Percentiles rank a stretch among this genome's conserved stretches.
These are phyloP conservation scores for Ilex paraguariensis DNA, from an alignment of 305 asterid species.

Conservation along the genomic window DNA sequence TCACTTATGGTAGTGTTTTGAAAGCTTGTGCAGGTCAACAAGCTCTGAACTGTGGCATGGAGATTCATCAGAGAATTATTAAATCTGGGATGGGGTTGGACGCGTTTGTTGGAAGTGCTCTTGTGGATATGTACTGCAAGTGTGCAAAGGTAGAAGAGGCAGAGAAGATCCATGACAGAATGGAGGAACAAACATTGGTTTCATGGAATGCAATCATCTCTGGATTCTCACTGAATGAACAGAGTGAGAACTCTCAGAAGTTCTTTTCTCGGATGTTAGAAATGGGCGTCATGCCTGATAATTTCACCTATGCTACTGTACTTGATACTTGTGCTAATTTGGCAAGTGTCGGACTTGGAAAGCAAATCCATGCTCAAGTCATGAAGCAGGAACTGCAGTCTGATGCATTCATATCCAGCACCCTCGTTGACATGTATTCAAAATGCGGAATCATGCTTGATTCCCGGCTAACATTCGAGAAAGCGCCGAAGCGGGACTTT, in stretches of 20 bases:
- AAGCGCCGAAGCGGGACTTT: slow-evolving; percentile 51
- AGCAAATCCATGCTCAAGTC: slow-evolving; percentile 82
- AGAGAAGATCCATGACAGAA: slow-evolving; percentile 57
- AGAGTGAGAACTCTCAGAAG: slow-evolving; percentile 69
- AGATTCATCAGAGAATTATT: slow-evolving; percentile 62
- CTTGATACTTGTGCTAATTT: slow-evolving; percentile 80
- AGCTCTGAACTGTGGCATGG: slow-evolving; percentile 51
- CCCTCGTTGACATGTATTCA: slow-evolving; percentile 93
- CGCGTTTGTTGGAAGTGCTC: slow-evolving; percentile 72
- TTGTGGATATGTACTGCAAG: slow-evolving; percentile 89
- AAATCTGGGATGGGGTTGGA: slow-evolving; percentile 72
- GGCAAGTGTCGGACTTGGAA: slow-evolving; percentile 74
- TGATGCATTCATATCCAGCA: slow-evolving; percentile 67
- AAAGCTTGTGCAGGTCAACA: slow-evolving; percentile 83
- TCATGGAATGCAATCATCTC: slow-evolving; percentile 94
- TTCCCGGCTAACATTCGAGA: slow-evolving; percentile 57
- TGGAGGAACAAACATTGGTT: slow-evolving; percentile 52
- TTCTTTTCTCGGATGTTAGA: slow-evolving; percentile 64
- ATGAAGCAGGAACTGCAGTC: slow-evolving; percentile 75
- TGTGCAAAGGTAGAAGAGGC: slow-evolving; percentile 77
- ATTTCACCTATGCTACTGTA: slow-evolving; percentile 79
- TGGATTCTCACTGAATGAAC: slow-evolving; percentile 62
- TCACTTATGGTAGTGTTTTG: slow-evolving; percentile 78
- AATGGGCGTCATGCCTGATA: slow-evolving; percentile 63
- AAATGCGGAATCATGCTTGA: slow-evolving; percentile 80